Evolutionary conservation across 2,329 filamentous ascomycete genomes (phyloP).

Genomic region (Colletotrichum simmondsii): DNA sequence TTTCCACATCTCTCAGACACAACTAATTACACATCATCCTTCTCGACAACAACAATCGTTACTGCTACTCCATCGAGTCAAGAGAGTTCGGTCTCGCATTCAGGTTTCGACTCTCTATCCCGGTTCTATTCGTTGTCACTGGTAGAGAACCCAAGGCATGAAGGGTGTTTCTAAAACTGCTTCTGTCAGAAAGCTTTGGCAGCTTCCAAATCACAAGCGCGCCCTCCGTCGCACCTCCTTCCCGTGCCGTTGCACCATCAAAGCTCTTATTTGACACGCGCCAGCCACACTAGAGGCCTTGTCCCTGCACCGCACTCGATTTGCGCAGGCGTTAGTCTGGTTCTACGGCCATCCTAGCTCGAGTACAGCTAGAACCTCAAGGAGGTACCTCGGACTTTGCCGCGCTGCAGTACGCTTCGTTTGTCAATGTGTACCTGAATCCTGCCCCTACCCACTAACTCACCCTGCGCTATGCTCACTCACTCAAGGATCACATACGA

Average conservation of each 20-base stretch:
- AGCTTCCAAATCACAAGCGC: conserved; percentile 33
- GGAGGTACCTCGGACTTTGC: neutral
- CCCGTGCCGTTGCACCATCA: conserved; percentile 27
- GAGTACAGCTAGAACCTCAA: neutral
- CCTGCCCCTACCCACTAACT: neutral
- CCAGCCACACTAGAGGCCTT: conserved; percentile 14
- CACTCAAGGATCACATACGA: neutral
- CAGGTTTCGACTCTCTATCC: neutral
- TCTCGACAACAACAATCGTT: neutral
- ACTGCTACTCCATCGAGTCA: neutral
- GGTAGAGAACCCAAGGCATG: neutral
- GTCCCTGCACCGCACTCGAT: conserved; percentile 17
- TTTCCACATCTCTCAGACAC: neutral
- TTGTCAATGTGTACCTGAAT: neutral
- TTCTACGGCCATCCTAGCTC: neutral
- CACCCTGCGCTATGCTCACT: neutral
- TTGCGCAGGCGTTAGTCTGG: neutral
- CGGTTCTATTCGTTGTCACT: neutral
- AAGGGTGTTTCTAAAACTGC: conserved; percentile 31
- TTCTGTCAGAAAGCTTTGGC: conserved; percentile 35
- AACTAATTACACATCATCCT: neutral
- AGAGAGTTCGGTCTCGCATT: conserved; percentile 11
- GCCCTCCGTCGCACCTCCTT: conserved; percentile 10
- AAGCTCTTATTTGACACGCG: conserved; percentile 27
- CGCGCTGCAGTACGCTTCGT: neutral